phyloP scores from a whole-genome alignment of 441 rosid species.

The Adansonia rubrostipa region DNA sequence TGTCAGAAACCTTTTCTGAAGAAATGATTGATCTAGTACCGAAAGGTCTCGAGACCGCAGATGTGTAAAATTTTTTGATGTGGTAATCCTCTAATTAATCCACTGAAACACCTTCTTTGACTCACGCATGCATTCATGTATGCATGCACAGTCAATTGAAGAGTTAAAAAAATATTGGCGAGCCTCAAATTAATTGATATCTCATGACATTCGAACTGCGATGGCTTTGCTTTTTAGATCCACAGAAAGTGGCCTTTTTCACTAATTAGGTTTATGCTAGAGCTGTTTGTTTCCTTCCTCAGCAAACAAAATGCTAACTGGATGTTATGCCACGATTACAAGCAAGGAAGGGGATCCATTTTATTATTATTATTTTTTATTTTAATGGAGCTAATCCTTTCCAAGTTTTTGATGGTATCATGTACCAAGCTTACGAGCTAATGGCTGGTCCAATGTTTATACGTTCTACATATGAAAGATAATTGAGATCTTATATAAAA shows the following conservation, averaged over 20 bases:
- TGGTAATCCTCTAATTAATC: conserved; percentile 38
- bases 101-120: not conserved
- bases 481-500: not conserved
- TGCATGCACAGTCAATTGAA: not conserved
- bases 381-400: not conserved
- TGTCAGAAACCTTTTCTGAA: conserved; percentile 89
- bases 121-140: not conserved
- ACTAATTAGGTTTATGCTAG: not conserved
- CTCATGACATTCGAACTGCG: not conserved
- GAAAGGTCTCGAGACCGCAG: conserved; percentile 25
- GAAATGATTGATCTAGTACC: conserved; percentile 55
- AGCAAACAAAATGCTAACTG: not conserved
- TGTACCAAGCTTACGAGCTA: not conserved
- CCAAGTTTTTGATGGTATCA: not conserved
- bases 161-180: not conserved
- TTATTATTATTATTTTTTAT: too few species aligned
- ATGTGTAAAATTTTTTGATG: conserved; percentile 43
- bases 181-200: not conserved
- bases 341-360: not conserved
- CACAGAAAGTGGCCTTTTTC: not conserved
- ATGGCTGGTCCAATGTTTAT: not conserved
- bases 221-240: not conserved
- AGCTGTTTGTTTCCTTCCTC: not conserved
- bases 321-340: not conserved
- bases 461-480: not conserved